Conservation (phyloP, 2,329 filamentous ascomycete species). For the Aspergillus pseudoviridinutans region DNA sequence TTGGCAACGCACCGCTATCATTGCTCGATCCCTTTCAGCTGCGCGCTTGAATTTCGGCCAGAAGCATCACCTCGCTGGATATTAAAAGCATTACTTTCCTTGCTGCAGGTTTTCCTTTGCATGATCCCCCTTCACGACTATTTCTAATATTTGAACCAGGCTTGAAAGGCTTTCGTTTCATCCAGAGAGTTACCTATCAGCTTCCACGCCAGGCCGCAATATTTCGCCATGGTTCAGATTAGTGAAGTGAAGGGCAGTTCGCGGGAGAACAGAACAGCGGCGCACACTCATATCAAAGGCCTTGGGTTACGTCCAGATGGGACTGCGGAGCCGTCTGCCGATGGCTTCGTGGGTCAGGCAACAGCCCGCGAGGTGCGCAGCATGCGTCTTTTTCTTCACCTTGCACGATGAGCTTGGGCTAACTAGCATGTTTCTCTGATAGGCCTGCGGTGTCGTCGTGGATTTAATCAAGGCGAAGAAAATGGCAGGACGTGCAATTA, state of each 20-base stretch:
- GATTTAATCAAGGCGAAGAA: conserved; percentile 95
- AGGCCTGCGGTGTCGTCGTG: conserved; percentile 91
- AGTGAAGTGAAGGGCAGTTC: conserved; percentile 92
- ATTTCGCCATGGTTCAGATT: conserved; percentile 70
- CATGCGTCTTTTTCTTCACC: background rate
- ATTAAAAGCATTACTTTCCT: conserved; percentile 11
- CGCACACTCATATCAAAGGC: conserved; percentile 97
- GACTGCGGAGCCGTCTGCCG: conserved; percentile 70
- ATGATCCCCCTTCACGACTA: background rate
- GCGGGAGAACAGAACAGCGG: conserved; percentile 92
- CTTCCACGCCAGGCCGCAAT: conserved; percentile 24
- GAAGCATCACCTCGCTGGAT: conserved; percentile 17
- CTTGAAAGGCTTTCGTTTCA: background rate
- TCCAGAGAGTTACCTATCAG: conserved; percentile 5
- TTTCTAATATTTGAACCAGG: background rate
- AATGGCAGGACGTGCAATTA: conserved; percentile 91
- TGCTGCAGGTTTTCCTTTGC: conserved; percentile 8
- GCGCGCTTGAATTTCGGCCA: conserved; percentile 32
- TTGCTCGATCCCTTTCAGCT: conserved; percentile 28
- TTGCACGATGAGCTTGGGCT: background rate
- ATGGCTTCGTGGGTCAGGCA: conserved; percentile 86
- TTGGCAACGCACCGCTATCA: conserved; percentile 21
- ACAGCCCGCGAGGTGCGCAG: conserved; percentile 77
- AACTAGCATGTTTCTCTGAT: conserved; percentile 33
- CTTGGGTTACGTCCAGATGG: conserved; percentile 84